phyloP scores from a whole-genome alignment of 805 yeast species.

The Lipomyces yamadae region DNA sequence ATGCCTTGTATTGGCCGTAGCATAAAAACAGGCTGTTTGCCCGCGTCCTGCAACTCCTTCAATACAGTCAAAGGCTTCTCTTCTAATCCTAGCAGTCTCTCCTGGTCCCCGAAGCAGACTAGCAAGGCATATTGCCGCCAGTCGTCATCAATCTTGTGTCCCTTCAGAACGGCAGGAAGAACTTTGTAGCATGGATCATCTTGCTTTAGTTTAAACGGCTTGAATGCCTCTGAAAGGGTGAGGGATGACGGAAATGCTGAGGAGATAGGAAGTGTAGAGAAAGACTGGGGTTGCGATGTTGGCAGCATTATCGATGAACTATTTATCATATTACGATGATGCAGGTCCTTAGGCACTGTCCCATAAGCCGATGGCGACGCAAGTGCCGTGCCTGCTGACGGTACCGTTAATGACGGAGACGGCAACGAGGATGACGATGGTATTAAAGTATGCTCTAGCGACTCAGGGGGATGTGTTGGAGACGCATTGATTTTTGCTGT shows the following conservation, averaged over 20 bases:
- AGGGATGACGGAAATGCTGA: conserved; percentile 21
- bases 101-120: conserved; percentile 89
- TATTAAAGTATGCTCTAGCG: conserved; percentile 30
- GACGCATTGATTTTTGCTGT: conserved; percentile 15
- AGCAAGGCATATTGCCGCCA: conserved; percentile 89
- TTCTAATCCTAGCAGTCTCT: conserved; percentile 76
- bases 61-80: conserved; percentile 88
- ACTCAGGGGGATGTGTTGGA: conserved; percentile 32
- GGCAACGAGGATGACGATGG: conserved; percentile 13
- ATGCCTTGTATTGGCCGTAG: conserved; percentile 73
- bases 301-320: neutral
- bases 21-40: conserved; percentile 91
- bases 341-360: neutral
- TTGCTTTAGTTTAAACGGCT: conserved; percentile 80
- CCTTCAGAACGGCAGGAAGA: conserved; percentile 82
- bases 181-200: conserved; percentile 92
- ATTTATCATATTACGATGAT: neutral
- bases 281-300: neutral
- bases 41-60: conserved; percentile 81
- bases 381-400: neutral
- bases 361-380: neutral
- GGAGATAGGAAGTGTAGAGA: conserved; percentile 7
- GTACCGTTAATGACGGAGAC: neutral
- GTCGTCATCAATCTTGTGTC: conserved; percentile 79
- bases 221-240: conserved; percentile 65